Conservation (phyloP, 2,329 filamentous ascomycete species). For the Xylaria sp. region DNA sequence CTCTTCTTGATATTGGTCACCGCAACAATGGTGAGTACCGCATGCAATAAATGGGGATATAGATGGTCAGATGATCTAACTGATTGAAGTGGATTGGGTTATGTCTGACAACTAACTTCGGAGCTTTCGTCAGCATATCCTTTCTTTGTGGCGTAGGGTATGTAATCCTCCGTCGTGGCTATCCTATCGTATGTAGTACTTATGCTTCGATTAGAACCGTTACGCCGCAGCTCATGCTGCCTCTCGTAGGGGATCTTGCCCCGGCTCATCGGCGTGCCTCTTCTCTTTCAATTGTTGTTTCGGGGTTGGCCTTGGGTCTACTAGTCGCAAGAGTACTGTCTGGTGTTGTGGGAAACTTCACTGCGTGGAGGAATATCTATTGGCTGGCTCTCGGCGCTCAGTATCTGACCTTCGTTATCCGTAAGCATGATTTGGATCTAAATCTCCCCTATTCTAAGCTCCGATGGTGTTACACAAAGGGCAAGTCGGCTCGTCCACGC, state of each 20-base stretch:
- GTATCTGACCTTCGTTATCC: slow-evolving; percentile 67
- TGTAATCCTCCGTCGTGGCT: slow-evolving; percentile 19
- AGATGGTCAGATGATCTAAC: slow-evolving; percentile 17
- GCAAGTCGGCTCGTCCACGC: neutral
- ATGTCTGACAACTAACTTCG: slow-evolving; percentile 68
- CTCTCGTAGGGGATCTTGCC: slow-evolving; percentile 74
- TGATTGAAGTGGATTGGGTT: slow-evolving; percentile 65
- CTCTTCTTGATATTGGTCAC: slow-evolving; percentile 69
- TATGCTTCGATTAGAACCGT: slow-evolving; percentile 43
- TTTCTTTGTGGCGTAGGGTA: slow-evolving; percentile 65
- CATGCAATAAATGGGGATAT: neutral
- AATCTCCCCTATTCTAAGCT: neutral
- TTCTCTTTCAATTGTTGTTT: slow-evolving; percentile 72
- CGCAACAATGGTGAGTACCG: slow-evolving; percentile 64
- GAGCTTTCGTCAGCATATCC: slow-evolving; percentile 68
- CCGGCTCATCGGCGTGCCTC: slow-evolving; percentile 69
- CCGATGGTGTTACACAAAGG: neutral
- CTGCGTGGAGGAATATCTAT: slow-evolving; percentile 73
- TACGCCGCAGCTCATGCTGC: slow-evolving; percentile 69
- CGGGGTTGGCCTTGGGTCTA: slow-evolving; percentile 72
- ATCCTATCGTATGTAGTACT: neutral
- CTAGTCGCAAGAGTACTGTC: slow-evolving; percentile 74
- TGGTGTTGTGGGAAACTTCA: slow-evolving; percentile 73
- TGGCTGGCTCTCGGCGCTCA: slow-evolving; percentile 73
- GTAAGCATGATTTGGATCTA: slow-evolving; percentile 21